Evolutionary conservation across 345 rosid species (phyloP).

Genomic region (Gossypium australe): DNA sequence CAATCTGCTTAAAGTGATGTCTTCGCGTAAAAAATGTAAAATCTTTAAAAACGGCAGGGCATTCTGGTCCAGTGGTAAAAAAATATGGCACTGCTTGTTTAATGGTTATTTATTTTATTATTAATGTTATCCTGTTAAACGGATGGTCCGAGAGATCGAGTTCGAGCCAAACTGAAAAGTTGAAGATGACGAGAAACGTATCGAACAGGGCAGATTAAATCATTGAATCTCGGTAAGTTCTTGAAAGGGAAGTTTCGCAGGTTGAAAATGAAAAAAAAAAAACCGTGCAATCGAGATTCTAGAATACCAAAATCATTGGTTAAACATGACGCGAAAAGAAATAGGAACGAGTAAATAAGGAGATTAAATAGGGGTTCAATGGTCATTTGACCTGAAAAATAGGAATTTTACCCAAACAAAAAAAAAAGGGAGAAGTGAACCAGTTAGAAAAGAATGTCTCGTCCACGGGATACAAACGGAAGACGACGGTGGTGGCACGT

Average conservation of each 20-base stretch:
- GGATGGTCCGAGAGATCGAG: conserved; percentile 17
- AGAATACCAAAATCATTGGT: conserved; percentile 1
- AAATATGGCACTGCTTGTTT: no score
- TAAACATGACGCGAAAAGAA: neutral
- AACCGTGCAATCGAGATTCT: neutral
- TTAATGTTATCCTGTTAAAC: neutral
- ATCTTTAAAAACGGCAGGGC: conserved; percentile 5
- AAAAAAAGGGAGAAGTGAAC: neutral
- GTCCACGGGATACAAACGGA: conserved; percentile 14
- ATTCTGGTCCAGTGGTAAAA: conserved; percentile 10
- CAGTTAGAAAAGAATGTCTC: conserved; percentile 13
- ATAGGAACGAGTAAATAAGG: neutral
- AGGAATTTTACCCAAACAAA: neutral
- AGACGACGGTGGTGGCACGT: neutral
- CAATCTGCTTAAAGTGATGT: conserved; percentile 14
- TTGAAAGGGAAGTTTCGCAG: neutral
- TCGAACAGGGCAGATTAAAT: conserved; percentile 11
- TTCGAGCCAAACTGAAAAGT: conserved; percentile 8
- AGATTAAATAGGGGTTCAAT: neutral
- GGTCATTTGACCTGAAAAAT: neutral
- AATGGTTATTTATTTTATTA: neutral
- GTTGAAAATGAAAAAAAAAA: neutral
- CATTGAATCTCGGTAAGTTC: conserved; percentile 6
- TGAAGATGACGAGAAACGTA: neutral
- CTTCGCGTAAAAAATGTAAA: conserved; percentile 11